These are phyloP conservation scores for Coniochaeta prunicola DNA, from an alignment of 2,329 filamentous ascomycete species.

Conservation along the genomic window DNA sequence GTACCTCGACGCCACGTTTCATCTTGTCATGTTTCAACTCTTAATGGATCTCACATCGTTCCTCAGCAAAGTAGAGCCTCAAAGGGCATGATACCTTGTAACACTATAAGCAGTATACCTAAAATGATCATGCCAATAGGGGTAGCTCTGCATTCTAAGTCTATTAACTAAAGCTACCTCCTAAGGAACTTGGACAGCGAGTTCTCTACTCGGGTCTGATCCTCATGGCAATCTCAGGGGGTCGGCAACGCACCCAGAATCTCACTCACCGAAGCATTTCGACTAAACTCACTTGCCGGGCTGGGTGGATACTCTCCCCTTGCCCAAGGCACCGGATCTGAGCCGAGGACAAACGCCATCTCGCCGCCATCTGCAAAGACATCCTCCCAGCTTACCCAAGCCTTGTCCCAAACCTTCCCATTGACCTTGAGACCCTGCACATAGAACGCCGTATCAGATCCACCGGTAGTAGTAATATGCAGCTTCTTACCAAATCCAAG, in stretches of 20 bases:
- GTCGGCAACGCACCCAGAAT: background rate
- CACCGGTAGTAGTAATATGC: constrained; percentile 40
- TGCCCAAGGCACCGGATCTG: constrained; percentile 44
- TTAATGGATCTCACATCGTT: too few species aligned
- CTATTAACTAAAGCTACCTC: too few species aligned
- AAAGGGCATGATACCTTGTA: too few species aligned
- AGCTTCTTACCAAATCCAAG: constrained; percentile 48
- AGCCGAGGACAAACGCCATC: constrained; percentile 57
- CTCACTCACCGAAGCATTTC: background rate
- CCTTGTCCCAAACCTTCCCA: constrained; percentile 51
- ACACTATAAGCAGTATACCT: too few species aligned
- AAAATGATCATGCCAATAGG: too few species aligned
- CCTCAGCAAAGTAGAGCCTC: too few species aligned
- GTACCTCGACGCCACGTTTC: background rate
- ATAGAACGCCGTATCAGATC: constrained; percentile 43
- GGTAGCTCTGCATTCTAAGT: too few species aligned
- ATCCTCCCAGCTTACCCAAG: constrained; percentile 60
- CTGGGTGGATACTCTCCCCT: constrained; percentile 55
- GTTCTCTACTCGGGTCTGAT: background rate
- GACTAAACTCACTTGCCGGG: constrained; percentile 33
- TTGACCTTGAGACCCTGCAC: constrained; percentile 63
- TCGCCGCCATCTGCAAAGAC: constrained; percentile 57
- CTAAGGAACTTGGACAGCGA: too few species aligned
- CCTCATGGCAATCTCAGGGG: background rate
- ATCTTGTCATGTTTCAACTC: background rate